Base-by-base conservation (phyloP, 495 filamentous ascomycete species). In the Extremus antarcticus region DNA sequence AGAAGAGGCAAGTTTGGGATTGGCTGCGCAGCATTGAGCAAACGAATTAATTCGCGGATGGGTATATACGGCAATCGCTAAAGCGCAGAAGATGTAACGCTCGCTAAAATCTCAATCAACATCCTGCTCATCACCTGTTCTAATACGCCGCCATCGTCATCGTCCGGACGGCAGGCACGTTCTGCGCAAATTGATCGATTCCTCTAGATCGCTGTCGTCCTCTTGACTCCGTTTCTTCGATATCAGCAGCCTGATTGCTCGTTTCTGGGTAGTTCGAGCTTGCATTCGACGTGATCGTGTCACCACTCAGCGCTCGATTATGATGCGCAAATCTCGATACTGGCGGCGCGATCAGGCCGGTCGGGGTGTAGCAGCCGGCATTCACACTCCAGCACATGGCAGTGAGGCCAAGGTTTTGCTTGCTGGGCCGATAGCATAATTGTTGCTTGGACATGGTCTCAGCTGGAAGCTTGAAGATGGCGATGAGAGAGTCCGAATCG, bases 241-340 rank as follows among this genome's bases (percentile, higher is more conserved):
- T 55, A 19, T 59, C 57, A 15, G 25, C 40, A n/a, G 57, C 57
- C 48, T 59, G 57, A 22, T 23, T 13, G 8, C 17, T 19, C 11
- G 20, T 17, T 17, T 50, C 57, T 19, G 35, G 9, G 24, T 54
- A 55, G n/a, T 15, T n/a, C 23, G 51, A 59, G 47, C 52, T 59
- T n/a, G 51, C 47, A 51, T 17, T 45, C 22, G 9, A 16, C 10
- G 19, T 43, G 20, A 13, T 39, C 43, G 20, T 21, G 20, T 25
- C 52, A 46, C 3, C 17, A 35, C 47, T 38, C 29, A 13, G 29
- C 47, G n/a, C 56, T 15, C 16, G 43, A 39, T 16, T 10, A 19
- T 49, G 29, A 10, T 35, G 11, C 13, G 24, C 17, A 11, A 20
- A 20, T 25, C 47, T 15, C 21, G 23, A 24, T 25, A 15, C 16